Percentiles rank a stretch among this genome's conserved stretches.
Evolutionary conservation across 2,329 filamentous ascomycete genomes (phyloP).

Genomic region (Claviceps sorghi): DNA sequence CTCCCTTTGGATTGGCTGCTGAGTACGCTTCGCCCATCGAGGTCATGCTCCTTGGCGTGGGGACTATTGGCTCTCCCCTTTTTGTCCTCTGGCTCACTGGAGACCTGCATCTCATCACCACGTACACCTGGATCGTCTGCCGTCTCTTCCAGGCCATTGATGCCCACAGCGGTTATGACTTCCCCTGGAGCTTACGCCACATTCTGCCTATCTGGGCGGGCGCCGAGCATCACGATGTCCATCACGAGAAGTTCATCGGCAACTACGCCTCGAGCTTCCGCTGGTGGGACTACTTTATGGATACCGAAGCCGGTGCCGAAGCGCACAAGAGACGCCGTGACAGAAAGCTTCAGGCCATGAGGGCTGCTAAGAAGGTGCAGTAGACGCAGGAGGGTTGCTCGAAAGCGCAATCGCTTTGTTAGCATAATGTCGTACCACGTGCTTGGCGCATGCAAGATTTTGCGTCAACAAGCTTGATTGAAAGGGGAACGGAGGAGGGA

Average conservation of each 20-base stretch:
- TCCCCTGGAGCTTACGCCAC: slow-evolving; percentile 92
- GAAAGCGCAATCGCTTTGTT: neutral
- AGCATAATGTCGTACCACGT: neutral
- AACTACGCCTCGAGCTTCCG: slow-evolving; percentile 97
- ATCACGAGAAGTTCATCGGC: slow-evolving; percentile 97
- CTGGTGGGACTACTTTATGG: slow-evolving; percentile 94
- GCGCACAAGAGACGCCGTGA: slow-evolving; percentile 73
- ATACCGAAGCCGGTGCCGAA: slow-evolving; percentile 85
- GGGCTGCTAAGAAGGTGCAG: slow-evolving; percentile 48
- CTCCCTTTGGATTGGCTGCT: slow-evolving; percentile 87
- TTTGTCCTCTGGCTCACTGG: slow-evolving; percentile 70
- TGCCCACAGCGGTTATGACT: slow-evolving; percentile 94
- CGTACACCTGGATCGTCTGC: slow-evolving; percentile 91
- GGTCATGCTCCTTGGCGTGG: slow-evolving; percentile 84
- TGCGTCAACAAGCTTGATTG: neutral
- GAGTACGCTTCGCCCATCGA: slow-evolving; percentile 98
- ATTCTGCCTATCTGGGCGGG: slow-evolving; percentile 97
- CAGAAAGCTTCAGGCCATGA: slow-evolving; percentile 52
- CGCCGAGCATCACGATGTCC: slow-evolving; percentile 87
- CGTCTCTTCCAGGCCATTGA: slow-evolving; percentile 97
- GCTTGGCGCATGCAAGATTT: neutral
- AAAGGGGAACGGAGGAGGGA: neutral
- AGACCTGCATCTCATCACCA: slow-evolving; percentile 87
- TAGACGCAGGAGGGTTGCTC: slow-evolving; percentile 21
- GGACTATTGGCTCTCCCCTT: slow-evolving; percentile 70